Evolutionary conservation across 2,329 filamentous ascomycete genomes (phyloP), one percentile per base, ranked within the genome.

Genomic region (Hymenoscyphus fructigenus): DNA sequence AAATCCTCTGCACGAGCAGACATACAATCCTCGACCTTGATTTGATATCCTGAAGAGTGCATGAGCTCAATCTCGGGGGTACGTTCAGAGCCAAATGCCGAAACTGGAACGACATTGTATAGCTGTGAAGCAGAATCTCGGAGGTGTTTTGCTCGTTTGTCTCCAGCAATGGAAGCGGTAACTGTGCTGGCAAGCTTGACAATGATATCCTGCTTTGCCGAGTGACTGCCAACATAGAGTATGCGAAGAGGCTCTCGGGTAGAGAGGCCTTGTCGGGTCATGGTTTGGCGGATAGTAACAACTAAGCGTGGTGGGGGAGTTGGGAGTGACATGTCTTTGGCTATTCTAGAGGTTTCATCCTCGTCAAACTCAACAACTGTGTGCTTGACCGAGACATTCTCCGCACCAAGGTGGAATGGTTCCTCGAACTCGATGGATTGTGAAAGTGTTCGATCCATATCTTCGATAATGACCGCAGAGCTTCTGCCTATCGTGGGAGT

Each of bases 61-160:
- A 84, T 82, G 59, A 84, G 78, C 71, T 84, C 81, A 23, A 84
- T 80, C 64, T 84, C 81, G 1, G 81, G 81, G 15, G 78, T 77
- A 55, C 76, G 75, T 56, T 76, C 72, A 14, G 78, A 79, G 12
- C 81, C 81, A 70, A 83, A 83, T 1, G 79, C 79, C 3, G 81
- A 80, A 62, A 83, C 78, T 17, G 81, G 81, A 56, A 84, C 79
- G 55, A 84, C 81, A 72, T 82, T 84, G 73, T 82, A 84, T 36
- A 83, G 74, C 34, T 80, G 80, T 55, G 81, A 81, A 17, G 72
- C 71, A 58, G 76, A 74, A 10, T 73, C 71, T 29, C 73, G 73
- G 60, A 75, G 70, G 12, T 69, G 62, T 57, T 74, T 69, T 62
- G 73, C 71, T 47, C 72, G 70, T 44, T 76, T 76, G 7, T 74